phyloP scores from a whole-genome alignment of 345 rosid genomes.

The Sisymbrium irio region DNA sequence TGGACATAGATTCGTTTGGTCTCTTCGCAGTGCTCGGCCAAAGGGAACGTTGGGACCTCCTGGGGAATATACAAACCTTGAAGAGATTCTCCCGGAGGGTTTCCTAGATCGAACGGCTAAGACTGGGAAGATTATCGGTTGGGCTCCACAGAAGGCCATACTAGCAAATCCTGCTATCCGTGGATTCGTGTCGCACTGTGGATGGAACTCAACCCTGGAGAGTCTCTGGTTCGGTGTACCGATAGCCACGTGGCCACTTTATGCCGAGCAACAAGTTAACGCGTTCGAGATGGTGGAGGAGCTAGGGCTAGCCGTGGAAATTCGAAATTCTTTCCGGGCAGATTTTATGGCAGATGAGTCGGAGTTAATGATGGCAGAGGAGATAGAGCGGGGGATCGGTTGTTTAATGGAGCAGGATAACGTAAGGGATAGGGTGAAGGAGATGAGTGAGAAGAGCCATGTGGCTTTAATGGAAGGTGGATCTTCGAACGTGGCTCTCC shows the following conservation, averaged over 20 bases:
- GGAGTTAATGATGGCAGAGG: constrained; percentile 27
- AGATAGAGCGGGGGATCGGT: constrained; percentile 47
- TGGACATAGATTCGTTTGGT: constrained; percentile 51
- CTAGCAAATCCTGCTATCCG: constrained; percentile 43
- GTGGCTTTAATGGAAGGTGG: constrained; percentile 46
- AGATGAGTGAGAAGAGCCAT: constrained; percentile 38
- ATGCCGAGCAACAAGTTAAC: constrained; percentile 39
- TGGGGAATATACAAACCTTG: constrained; percentile 12
- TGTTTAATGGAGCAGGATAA: constrained; percentile 42
- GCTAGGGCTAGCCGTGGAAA: constrained; percentile 45
- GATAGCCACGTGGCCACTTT: constrained; percentile 32
- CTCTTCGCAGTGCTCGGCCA: constrained; percentile 34
- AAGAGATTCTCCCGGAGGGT: constrained; percentile 41
- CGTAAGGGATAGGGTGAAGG: constrained; percentile 33
- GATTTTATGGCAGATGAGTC: neutral
- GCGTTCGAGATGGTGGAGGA: constrained; percentile 48
- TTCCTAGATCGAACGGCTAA: constrained; percentile 40
- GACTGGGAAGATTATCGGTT: constrained; percentile 40
- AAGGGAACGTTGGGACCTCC: constrained; percentile 22
- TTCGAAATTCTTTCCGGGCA: constrained; percentile 35
- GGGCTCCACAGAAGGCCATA: constrained; percentile 52
- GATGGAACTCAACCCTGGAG: constrained; percentile 31
- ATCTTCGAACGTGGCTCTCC: constrained; percentile 37
- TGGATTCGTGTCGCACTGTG: constrained; percentile 47
- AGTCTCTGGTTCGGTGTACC: constrained; percentile 37